Evolutionary conservation across 2,329 filamentous ascomycete genomes (phyloP), one percentile per base, ranked within the genome.

Genomic region (Salinomyces thailandicus): DNA sequence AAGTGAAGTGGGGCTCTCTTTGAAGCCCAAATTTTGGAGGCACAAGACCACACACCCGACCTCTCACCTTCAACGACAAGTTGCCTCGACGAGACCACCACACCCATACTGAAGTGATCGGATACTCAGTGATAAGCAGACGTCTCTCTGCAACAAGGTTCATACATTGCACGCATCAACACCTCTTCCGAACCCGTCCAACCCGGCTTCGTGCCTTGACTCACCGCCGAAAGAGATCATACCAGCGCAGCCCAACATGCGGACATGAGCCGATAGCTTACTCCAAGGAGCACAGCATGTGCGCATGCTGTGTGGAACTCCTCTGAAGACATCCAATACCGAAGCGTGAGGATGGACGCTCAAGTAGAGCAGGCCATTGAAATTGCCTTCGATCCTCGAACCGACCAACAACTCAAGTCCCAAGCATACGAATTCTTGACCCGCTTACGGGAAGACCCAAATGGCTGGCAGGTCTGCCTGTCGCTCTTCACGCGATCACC

Each of bases 341-440:
- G 9, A 5, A 18, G n/a, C 15, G 8, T 14, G 18, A 38, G 26
- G 17, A 56, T 58, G 55, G 52, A 57, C 36, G 35, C 50, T 16
- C 55, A 95, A 85, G 79, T 95, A 62, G 83, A 91, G 67, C 89
- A 85, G 67, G 91, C 91, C 63, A 91, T 96, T 67, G 78, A 91
- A 62, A 93, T 96, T 66, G 85, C 85, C 62, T 91, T 79, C 68
- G 80, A 89, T 63, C 84, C 85, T 41, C 66, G 73, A 53, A 81
- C 85, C 52, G 77, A 87, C 62, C 77, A 75, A 54, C 64, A 69
- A 48, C 71, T 93, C 55, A 86, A 89, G 64, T 64, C 67, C 42
- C 86, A 94, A 67, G 87, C 89, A 48, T 82, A 84, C 59, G 76
- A 85, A 37, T 93, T 83, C 61, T 70, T 79, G 44, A 73, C 72